A percentile compares a stretch with the other conserved stretches of the same genome.
phyloP scores from a whole-genome alignment of 2,329 filamentous ascomycete genomes.

The Colletotrichum camelliae region DNA sequence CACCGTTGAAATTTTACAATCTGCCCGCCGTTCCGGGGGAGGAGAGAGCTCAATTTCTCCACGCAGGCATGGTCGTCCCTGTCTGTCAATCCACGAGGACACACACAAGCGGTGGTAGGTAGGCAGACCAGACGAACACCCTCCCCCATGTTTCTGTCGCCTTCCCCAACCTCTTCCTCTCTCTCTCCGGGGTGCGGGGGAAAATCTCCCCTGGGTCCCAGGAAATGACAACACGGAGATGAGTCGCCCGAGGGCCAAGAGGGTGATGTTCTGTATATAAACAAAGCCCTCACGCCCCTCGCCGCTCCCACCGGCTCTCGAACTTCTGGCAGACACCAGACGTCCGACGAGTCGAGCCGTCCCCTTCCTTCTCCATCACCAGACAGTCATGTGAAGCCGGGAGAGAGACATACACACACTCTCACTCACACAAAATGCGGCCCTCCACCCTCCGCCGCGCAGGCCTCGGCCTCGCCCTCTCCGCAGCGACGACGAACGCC shows the following conservation, averaged over 20 bases:
- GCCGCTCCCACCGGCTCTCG: background rate
- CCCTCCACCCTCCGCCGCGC: background rate
- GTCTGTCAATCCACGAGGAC: background rate
- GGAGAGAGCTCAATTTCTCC: background rate
- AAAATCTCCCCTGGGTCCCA: background rate
- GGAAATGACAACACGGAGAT: slow-evolving; percentile 1
- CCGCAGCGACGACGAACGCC: slow-evolving; percentile 23
- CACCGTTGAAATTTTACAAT: background rate
- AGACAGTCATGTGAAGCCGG: background rate
- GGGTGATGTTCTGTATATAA: background rate
- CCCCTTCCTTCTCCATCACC: background rate
- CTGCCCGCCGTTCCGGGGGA: background rate
- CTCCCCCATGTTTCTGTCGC: background rate
- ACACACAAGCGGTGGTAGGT: background rate
- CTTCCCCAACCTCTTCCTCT: background rate
- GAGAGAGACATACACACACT: background rate
- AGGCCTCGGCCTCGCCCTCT: background rate
- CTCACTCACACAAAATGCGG: background rate
- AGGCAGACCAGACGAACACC: background rate
- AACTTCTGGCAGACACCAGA: background rate
- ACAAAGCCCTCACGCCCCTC: background rate
- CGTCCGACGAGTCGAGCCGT: background rate
- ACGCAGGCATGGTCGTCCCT: slow-evolving; percentile 1
- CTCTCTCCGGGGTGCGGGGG: background rate
- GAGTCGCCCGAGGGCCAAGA: background rate